Conservation (phyloP, 495 filamentous ascomycete genomes). For the Penicillium soppii region DNA sequence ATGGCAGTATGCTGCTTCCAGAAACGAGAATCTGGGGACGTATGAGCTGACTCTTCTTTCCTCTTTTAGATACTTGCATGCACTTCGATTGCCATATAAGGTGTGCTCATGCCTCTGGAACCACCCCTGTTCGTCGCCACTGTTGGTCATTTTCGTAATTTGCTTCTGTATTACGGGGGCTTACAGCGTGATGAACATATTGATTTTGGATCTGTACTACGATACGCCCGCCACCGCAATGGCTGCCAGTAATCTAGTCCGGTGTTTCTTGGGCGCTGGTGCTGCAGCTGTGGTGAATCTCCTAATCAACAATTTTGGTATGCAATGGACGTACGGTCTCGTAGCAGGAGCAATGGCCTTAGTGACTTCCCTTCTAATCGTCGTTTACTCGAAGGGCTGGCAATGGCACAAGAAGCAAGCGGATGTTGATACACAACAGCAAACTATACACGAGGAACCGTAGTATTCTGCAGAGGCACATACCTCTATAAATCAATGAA, state of each 20-base stretch:
- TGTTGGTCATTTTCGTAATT: constrained; percentile 54
- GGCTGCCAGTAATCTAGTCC: constrained; percentile 67
- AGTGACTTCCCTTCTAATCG: constrained; percentile 12
- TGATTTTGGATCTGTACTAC: constrained; percentile 63
- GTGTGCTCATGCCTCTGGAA: constrained; percentile 2
- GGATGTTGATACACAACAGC: neutral
- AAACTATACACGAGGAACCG: neutral
- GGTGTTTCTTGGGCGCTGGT: constrained; percentile 64
- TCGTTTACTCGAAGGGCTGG: constrained; percentile 21
- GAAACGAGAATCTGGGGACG: neutral
- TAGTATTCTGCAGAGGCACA: neutral
- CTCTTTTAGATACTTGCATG: constrained; percentile 17
- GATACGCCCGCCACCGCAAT: constrained; percentile 59
- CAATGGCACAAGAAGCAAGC: constrained; percentile 10
- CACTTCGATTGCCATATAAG: constrained; percentile 17
- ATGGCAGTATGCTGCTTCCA: constrained; percentile 20
- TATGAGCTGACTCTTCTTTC: neutral
- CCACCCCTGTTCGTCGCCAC: constrained; percentile 45
- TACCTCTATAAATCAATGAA: neutral
- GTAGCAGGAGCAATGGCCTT: constrained; percentile 15
- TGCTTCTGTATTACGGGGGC: constrained; percentile 52
- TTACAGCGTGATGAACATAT: constrained; percentile 43
- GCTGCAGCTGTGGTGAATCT: constrained; percentile 58
- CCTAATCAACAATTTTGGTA: constrained; percentile 43
- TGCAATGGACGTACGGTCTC: constrained; percentile 15